Conservation (phyloP, 352 stramenopile species). For the Phytophthora pistaciae region DNA sequence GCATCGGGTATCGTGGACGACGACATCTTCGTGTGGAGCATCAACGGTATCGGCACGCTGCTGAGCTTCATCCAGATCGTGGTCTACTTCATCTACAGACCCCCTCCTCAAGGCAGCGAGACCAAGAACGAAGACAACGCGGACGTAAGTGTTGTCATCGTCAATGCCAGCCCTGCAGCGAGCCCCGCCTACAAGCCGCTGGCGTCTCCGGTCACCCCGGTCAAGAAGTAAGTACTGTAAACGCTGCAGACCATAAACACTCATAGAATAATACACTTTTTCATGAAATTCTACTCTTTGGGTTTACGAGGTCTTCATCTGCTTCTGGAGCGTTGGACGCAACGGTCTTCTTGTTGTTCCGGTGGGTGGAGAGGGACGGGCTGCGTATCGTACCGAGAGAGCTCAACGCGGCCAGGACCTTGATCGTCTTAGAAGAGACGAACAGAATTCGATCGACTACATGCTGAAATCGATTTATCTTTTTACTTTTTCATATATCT, state of each 20-base stretch:
- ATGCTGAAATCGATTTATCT: no score
- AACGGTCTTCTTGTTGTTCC: no score
- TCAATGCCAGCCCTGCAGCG: not conserved
- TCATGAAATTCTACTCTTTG: not conserved
- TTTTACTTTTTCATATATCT: not conserved
- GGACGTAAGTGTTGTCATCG: not conserved
- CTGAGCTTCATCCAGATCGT: conserved; percentile 54
- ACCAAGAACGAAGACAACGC: not conserved
- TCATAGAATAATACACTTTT: not conserved
- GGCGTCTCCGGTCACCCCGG: not conserved
- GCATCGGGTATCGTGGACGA: conserved; percentile 50
- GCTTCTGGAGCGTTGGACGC: not conserved
- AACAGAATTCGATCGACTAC: no score
- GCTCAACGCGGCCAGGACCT: no score
- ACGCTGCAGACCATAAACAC: not conserved
- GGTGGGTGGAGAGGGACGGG: no score
- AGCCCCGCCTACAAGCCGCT: not conserved
- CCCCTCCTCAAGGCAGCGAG: conserved; percentile 1
- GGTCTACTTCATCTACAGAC: conserved; percentile 56
- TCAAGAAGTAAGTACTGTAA: not conserved
- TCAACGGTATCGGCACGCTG: conserved; percentile 46
- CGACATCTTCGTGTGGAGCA: conserved; percentile 53
- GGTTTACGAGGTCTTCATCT: not conserved
- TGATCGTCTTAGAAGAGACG: no score
- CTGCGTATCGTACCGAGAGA: no score